Evolutionary conservation across 1,284 basidiomycete species (phyloP), one percentile per base, ranked within the genome.

Genomic region (Boletus nobilissimus): DNA sequence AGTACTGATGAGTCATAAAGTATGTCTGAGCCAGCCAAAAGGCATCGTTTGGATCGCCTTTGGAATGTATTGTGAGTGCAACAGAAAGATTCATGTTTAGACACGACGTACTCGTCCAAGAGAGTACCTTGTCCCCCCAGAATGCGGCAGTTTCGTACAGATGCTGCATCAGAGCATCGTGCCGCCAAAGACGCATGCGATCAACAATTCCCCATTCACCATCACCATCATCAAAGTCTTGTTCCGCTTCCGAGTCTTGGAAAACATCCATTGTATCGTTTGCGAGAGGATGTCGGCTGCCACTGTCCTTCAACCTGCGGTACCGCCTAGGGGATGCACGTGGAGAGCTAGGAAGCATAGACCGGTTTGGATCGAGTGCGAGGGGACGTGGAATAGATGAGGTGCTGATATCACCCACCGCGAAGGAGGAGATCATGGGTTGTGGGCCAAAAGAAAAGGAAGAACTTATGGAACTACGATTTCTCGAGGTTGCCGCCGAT

Each of bases 21-120:
- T 97, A 97, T 1, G 96, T 96, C 85, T 99, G 98, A 2, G 98
- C 98, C 29, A 99, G 92, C 97, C 98, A 99, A 86, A 99, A 99
- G 18, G 97, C 98, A 86, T 99, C 98, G 85, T 98, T 97, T 46
- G 96, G 93, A 81, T 98, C 96, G 80, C 94, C 97, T 97, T 80
- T 24, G 60, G 29, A 76, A 26, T 34, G 51, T 10, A 40, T n/a
- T 18, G 48, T 85, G 54, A 86, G 73, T 66, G 38, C 48, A 48
- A 70, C 67, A 78, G 62, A 62, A 32, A 73, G 29, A 19, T 38
- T 24, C 29, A 40, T 48, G 62, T 57, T 32, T 29, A n/a, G 40
- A 62, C 18, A 54, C 70, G 77, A 91, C 96, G 86, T 84, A 98
- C 97, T 95, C 63, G 98, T 99, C 94, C 97, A 97, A 75, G 92